Evolutionary conservation across 164 flowering plant genomes (phyloP), one percentile per base, ranked within the genome.

Genomic region (Berberis vulgaris): DNA sequence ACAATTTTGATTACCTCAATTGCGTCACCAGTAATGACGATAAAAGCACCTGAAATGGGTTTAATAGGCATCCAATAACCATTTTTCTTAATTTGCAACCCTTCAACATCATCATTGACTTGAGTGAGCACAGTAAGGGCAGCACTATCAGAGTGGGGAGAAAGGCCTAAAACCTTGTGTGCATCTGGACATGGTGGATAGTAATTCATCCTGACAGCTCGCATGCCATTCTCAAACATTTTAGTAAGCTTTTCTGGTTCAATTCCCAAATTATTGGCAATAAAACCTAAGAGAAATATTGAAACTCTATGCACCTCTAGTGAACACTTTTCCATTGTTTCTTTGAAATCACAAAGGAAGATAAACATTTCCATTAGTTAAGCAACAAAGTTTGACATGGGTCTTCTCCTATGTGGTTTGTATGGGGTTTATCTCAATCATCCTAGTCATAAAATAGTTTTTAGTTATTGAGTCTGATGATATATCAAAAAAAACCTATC

Each of bases 121-220:
- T 83, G 87, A 13, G 65, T 61, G 41, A 83, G 74, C 38, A 83
- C 73, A 0, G 87, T 83, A 3, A 83, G 71, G 3, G 64, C 82
- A 47, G 9, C 63, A 0, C 77, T 71, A 74, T 83, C 87, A 1
- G 83, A 81, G 62, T 83, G 84, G 39, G 83, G 77, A 41, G 71
- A 62, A 11, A 83, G 60, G 39, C 87, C 84, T 3, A 78, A 69
- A 2, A 69, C 80, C 55, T 55, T 47, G 1, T 79, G 77, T n/a
- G 87, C 78, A 41, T 77, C 67, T 7, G 82, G 83, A 58, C 87
- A 81, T 42, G 82, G 87, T 46, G 87, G 87, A 45, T 83, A 81
- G 53, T 81, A 81, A 43, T 79, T 83, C 77, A 83, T 67, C 63
- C 83, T 81, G 67, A 81, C 66, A 13, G 77, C n/a, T 38, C 80